phyloP scores from a whole-genome alignment of 345 rosid species.

The Brassica rapa region DNA sequence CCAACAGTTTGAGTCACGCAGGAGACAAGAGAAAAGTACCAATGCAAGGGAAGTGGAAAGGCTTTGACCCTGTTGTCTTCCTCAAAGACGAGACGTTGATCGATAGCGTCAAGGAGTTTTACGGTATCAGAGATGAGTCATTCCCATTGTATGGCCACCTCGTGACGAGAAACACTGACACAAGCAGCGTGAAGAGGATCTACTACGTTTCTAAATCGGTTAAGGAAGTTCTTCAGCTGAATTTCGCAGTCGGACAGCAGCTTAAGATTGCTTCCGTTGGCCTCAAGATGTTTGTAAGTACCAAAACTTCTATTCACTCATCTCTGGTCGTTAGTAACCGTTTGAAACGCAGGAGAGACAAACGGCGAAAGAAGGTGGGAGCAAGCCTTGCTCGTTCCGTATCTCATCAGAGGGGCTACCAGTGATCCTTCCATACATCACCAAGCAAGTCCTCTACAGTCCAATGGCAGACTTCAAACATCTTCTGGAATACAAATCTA shows the following conservation, averaged over 20 bases:
- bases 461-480: constrained; percentile 75
- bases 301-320: background rate
- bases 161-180: constrained; percentile 75
- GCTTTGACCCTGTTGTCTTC: constrained; percentile 87
- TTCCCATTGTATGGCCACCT: constrained; percentile 77
- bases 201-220: constrained; percentile 89
- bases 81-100: constrained; percentile 68
- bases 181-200: constrained; percentile 79
- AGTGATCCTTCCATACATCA: constrained; percentile 81
- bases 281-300: constrained; percentile 86
- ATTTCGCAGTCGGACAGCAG: constrained; percentile 82
- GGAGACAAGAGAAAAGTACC: constrained; percentile 81
- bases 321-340: background rate
- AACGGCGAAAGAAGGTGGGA: constrained; percentile 72
- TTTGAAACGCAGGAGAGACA: constrained; percentile 66
- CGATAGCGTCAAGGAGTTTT: constrained; percentile 66
- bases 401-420: constrained; percentile 97
- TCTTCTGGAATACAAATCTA: constrained; percentile 77
- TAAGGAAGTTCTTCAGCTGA: constrained; percentile 76
- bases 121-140: constrained; percentile 67
- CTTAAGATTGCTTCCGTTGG: constrained; percentile 95
- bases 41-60: constrained; percentile 92
- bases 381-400: constrained; percentile 75
- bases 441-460: constrained; percentile 70
- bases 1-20: constrained; percentile 38